These are phyloP conservation scores for Tricholoma flavovirens DNA, from an alignment of 768 basidiomycete genomes.

Conservation along the genomic window DNA sequence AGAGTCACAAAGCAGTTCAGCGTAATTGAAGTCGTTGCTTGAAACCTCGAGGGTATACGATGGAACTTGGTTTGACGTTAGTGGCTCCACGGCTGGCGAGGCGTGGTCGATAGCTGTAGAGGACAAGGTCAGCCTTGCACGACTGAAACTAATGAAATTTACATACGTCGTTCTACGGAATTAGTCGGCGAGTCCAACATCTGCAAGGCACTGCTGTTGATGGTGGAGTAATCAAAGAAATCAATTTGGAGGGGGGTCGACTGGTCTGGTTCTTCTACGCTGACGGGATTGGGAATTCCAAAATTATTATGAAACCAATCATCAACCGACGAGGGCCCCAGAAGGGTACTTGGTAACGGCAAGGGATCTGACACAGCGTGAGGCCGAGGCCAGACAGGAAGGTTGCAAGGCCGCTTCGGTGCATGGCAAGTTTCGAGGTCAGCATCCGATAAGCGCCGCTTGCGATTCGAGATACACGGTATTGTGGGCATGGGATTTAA, in stretches of 20 bases:
- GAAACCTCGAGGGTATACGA: background rate
- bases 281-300: constrained; percentile 20
- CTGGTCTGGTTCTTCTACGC: constrained; percentile 16
- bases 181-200: background rate
- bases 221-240: constrained; percentile 21
- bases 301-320: constrained; percentile 31
- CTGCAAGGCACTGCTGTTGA: constrained; percentile 1
- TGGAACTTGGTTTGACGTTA: background rate
- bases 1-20: background rate
- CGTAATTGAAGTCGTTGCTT: constrained; percentile 3
- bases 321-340: constrained; percentile 20
- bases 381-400: constrained; percentile 12
- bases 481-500: constrained; percentile 3
- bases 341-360: constrained; percentile 8
- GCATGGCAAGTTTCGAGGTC: constrained; percentile 6
- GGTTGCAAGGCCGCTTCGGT: constrained; percentile 21
- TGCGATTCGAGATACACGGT: constrained; percentile 20
- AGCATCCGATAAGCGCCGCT: constrained; percentile 32
- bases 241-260: constrained; percentile 24
- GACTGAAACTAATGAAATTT: background rate
- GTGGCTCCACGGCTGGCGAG: background rate
- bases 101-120: background rate
- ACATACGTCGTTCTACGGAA: background rate
- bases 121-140: background rate
- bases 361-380: constrained; percentile 28